phyloP scores from a whole-genome alignment of 495 filamentous ascomycete species.

The Poronia punctata region DNA sequence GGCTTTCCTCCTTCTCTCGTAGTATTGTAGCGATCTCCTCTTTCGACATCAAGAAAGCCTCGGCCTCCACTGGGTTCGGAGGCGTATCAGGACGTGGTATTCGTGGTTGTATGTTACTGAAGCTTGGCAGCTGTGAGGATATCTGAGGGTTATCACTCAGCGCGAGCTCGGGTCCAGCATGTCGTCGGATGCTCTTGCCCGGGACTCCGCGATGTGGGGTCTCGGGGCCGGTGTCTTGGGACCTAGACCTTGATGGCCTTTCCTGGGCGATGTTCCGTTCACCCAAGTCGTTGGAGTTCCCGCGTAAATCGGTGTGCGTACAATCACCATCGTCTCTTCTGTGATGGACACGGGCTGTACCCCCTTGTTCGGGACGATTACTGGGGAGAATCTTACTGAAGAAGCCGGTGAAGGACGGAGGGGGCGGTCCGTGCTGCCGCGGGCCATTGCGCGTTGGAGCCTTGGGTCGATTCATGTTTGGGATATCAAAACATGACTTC shows the following conservation, averaged over 20 bases:
- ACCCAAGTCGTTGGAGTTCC: conserved; percentile 14
- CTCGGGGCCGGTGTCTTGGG: conserved; percentile 2
- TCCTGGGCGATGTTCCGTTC: conserved; percentile 22
- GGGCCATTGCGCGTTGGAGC: neutral
- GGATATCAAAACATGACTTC: too few species aligned
- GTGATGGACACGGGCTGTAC: conserved; percentile 25
- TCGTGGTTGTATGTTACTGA: conserved; percentile 10
- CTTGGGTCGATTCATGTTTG: conserved; percentile 1
- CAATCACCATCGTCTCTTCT: conserved; percentile 13
- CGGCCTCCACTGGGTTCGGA: conserved; percentile 5
- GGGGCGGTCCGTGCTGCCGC: conserved; percentile 13
- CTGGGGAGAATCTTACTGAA: conserved; percentile 34
- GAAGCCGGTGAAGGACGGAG: conserved; percentile 25
- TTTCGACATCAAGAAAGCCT: conserved; percentile 7
- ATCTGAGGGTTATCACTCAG: too few species aligned
- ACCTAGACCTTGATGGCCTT: conserved; percentile 1
- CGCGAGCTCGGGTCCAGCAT: conserved; percentile 7
- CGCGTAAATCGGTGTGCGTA: conserved; percentile 8
- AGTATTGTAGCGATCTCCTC: conserved; percentile 18
- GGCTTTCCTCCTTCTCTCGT: conserved; percentile 30
- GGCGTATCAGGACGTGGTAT: conserved; percentile 13
- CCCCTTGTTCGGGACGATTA: conserved; percentile 36
- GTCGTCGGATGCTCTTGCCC: conserved; percentile 16
- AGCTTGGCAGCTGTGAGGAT: too few species aligned
- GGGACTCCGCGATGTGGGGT: conserved; percentile 9